phyloP scores from a whole-genome alignment of 768 basidiomycete species.

The Crassisporium funariophilum region DNA sequence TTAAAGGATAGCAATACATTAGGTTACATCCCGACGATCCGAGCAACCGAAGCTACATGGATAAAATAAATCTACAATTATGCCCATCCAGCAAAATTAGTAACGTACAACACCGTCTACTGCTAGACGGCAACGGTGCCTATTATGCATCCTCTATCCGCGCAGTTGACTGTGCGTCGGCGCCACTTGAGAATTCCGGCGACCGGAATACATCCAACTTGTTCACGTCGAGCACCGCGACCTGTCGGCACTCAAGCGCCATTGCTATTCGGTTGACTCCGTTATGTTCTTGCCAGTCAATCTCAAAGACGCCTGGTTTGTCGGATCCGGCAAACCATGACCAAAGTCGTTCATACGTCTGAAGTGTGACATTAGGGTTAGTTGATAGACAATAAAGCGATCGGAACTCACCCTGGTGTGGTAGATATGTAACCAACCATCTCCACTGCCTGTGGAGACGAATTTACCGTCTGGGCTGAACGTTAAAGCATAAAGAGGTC shows the following conservation, averaged over 20 bases:
- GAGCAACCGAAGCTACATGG: no score
- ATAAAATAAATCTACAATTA: no score
- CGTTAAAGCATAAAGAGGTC: slow-evolving; percentile 69
- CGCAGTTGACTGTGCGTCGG: slow-evolving; percentile 1
- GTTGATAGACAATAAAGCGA: slow-evolving; percentile 9
- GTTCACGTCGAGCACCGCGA: slow-evolving; percentile 66
- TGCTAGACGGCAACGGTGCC: slow-evolving; percentile 1
- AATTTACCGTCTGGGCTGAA: slow-evolving; percentile 77
- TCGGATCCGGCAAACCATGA: slow-evolving; percentile 62
- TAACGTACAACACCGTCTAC: background rate
- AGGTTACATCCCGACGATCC: no score
- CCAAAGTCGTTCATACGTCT: slow-evolving; percentile 57
- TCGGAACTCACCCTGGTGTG: slow-evolving; percentile 54
- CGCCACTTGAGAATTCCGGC: slow-evolving; percentile 7
- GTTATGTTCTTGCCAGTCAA: slow-evolving; percentile 65
- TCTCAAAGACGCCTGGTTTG: slow-evolving; percentile 72
- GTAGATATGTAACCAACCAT: slow-evolving; percentile 77
- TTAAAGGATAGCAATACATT: no score
- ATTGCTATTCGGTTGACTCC: slow-evolving; percentile 65
- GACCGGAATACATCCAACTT: slow-evolving; percentile 36
- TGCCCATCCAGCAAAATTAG: background rate
- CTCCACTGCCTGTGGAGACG: slow-evolving; percentile 78
- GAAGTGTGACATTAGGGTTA: slow-evolving; percentile 6
- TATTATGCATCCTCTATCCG: slow-evolving; percentile 9
- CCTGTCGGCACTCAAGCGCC: slow-evolving; percentile 65